Evolutionary conservation across 495 filamentous ascomycete genomes (phyloP), one percentile per base, ranked within the genome.

Genomic region (Aspergillus biplanus): DNA sequence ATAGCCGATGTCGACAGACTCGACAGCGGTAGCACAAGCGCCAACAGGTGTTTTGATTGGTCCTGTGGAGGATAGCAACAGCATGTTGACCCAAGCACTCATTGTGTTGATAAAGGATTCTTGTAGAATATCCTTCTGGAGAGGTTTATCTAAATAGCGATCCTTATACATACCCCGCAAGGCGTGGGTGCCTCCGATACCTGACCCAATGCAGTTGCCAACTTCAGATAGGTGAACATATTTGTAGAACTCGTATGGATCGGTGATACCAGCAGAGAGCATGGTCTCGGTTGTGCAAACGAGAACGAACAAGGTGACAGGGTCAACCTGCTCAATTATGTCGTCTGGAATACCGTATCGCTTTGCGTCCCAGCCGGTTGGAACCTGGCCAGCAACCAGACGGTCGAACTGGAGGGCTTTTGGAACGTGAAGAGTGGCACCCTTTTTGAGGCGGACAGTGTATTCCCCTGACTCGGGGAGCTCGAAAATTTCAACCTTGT

Each of bases 101-200:
- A 99, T 99, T 31, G 95, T 98, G 79, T 99, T 99, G 83, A 99
- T 98, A 85, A 99, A 99, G 5, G 95, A 98, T 76, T 99, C 95
- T 72, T 99, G 95, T 39, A 99, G 83, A 68, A 99, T 97, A 74
- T 99, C 95, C 79, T 98, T 99, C 75, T 99, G 95, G 21, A 98
- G 83, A n/a, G 95, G 95, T 78, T 93, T 95, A 80, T 99, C 95
- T 56, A 97, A 81, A 86, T 87, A 98, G 53, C 95, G 90, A 72
- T 97, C 96, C 80, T 94, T 96, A 82, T 98, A 97, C 95, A 99
- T 98, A 62, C 93, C 93, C 65, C 94, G 86, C 61, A 98, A 85
- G 59, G 95, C 96, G 66, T 86, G 85, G 53, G 92, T 92, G 75
- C 95, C 95, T 83, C 95, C 95, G 75, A 98, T 93, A 80, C 95